Evolutionary conservation across 169 alveolate genomes (phyloP).

Genomic region (Perkinsus olseni): DNA sequence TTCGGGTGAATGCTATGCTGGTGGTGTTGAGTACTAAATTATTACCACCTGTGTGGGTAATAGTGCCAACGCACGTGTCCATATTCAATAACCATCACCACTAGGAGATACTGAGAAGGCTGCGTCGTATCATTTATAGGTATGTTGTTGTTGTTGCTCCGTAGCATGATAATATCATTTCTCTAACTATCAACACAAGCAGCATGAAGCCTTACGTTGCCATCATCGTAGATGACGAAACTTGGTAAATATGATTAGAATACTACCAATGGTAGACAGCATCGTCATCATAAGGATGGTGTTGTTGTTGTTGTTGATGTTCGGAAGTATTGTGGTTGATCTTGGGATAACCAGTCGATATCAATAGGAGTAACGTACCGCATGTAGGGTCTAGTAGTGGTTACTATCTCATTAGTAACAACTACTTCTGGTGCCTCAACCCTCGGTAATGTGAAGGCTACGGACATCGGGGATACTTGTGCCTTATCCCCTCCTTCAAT

Average conservation of each 20-base stretch:
- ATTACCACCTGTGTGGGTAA: too few relatives aligned
- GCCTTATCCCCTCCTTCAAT: background rate
- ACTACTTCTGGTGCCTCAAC: constrained; percentile 68
- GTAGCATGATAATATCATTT: background rate
- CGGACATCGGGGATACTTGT: background rate
- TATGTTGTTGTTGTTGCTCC: background rate
- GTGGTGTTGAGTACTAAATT: too few relatives aligned
- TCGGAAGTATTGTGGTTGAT: background rate
- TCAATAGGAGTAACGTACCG: constrained; percentile 90
- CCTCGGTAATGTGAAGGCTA: background rate
- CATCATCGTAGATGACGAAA: background rate
- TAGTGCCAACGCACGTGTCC: too few relatives aligned
- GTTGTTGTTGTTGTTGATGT: background rate
- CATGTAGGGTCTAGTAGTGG: constrained; percentile 93
- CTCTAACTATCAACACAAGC: too few relatives aligned
- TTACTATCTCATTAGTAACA: constrained; percentile 92
- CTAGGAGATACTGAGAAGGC: too few relatives aligned
- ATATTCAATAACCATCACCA: too few relatives aligned
- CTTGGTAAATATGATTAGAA: background rate
- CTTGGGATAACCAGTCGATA: constrained; percentile 83
- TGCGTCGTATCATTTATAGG: too few relatives aligned
- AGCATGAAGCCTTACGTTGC: background rate
- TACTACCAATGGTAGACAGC: background rate
- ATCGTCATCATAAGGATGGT: background rate
- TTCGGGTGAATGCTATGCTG: too few relatives aligned